Percentiles rank a stretch among this genome's conserved stretches.
These are phyloP conservation scores for Coniochaeta sp. DNA, from an alignment of 2,329 filamentous ascomycete species.

Conservation along the genomic window DNA sequence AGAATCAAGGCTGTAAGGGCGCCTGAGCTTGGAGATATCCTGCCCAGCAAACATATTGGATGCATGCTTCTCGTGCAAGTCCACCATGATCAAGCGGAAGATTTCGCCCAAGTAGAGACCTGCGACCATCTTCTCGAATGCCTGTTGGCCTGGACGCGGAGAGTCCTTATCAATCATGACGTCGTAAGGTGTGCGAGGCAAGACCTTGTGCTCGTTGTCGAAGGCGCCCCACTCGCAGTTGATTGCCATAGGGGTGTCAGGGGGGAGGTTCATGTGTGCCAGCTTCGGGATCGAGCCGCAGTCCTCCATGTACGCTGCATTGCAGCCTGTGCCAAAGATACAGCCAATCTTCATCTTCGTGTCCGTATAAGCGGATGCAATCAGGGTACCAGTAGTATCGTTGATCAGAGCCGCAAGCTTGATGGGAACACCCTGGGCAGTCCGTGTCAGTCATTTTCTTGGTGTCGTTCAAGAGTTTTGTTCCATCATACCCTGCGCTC, in stretches of 20 bases:
- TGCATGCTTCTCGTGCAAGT: slow-evolving; percentile 72
- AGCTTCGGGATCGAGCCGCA: slow-evolving; percentile 89
- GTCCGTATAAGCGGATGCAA: slow-evolving; percentile 96
- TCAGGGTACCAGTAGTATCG: slow-evolving; percentile 93
- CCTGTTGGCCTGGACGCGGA: slow-evolving; percentile 86
- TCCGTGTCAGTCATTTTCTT: neutral
- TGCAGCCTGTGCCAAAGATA: slow-evolving; percentile 97
- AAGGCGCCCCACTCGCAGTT: slow-evolving; percentile 98
- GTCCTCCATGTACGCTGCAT: slow-evolving; percentile 96
- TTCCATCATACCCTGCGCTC: slow-evolving; percentile 48
- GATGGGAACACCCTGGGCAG: slow-evolving; percentile 71
- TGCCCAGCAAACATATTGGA: slow-evolving; percentile 75
- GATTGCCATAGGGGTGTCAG: slow-evolving; percentile 83
- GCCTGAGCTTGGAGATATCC: slow-evolving; percentile 71
- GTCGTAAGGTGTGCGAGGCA: slow-evolving; percentile 81
- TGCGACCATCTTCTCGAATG: slow-evolving; percentile 97
- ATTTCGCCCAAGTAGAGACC: slow-evolving; percentile 92
- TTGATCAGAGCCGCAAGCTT: slow-evolving; percentile 92
- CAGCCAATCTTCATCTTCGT: slow-evolving; percentile 87
- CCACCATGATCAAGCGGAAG: slow-evolving; percentile 79
- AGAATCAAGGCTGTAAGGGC: slow-evolving; percentile 82
- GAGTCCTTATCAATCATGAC: slow-evolving; percentile 83
- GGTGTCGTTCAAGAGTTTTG: neutral
- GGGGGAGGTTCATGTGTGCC: slow-evolving; percentile 78
- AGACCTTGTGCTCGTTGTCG: slow-evolving; percentile 84